Evolutionary conservation across 768 basidiomycete genomes (phyloP).

Genomic region (Trametes elegans): DNA sequence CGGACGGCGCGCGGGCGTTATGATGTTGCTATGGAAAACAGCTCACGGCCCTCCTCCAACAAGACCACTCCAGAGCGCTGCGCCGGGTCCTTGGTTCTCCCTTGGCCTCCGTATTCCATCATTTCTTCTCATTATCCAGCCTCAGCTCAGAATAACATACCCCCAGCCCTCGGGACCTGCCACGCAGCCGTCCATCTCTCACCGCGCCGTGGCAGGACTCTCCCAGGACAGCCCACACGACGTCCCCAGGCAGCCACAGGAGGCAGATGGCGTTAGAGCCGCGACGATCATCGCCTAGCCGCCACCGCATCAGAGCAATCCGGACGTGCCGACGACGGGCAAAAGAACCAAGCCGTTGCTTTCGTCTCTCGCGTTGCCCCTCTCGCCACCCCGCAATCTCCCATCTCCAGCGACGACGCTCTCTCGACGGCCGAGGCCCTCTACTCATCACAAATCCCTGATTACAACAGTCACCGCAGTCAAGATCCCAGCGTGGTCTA

Average conservation of each 20-base stretch:
- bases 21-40: constrained; percentile 24
- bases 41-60: background rate
- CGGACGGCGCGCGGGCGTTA: constrained; percentile 5
- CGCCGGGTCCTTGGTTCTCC: background rate
- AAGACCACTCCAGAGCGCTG: background rate
- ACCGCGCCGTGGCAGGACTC: background rate
- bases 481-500: background rate
- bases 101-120: background rate
- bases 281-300: background rate
- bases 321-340: background rate
- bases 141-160: background rate
- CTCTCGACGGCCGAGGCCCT: background rate
- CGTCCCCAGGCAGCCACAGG: background rate
- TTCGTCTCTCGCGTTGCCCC: background rate
- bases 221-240: background rate
- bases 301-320: background rate
- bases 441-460: background rate
- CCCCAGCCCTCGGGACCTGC: background rate
- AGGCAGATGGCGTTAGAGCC: background rate
- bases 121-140: background rate
- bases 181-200: background rate
- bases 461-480: constrained; percentile 1
- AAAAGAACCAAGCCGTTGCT: background rate
- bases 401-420: background rate
- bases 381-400: too few species aligned